Percentiles rank a stretch among this genome's conserved stretches.
phyloP scores from a whole-genome alignment of 2,329 filamentous ascomycete genomes.

The Xylariaceae sp. region DNA sequence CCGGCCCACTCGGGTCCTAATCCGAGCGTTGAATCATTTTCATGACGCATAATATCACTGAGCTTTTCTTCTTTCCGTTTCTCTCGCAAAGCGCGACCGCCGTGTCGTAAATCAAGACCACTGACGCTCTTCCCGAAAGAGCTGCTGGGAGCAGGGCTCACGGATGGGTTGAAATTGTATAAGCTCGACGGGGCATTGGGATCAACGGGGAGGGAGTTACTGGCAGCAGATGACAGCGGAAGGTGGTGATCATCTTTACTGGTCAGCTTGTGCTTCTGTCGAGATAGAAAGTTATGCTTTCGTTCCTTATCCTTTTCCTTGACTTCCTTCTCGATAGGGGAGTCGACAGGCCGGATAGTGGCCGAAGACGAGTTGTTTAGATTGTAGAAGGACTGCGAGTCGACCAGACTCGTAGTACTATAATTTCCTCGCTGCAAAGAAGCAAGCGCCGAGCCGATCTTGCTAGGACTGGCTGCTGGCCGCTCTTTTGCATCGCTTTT shows the following conservation, averaged over 20 bases:
- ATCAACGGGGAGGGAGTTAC: conserved; percentile 70
- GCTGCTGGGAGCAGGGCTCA: conserved; percentile 61
- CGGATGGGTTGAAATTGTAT: conserved; percentile 71
- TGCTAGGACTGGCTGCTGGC: conserved; percentile 65
- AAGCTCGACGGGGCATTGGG: conserved; percentile 68
- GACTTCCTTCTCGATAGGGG: conserved; percentile 40
- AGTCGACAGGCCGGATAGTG: conserved; percentile 63
- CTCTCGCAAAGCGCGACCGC: conserved; percentile 68
- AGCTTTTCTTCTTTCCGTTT: conserved; percentile 71
- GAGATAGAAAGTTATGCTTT: conserved; percentile 72
- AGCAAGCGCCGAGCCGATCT: conserved; percentile 61
- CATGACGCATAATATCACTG: conserved; percentile 38
- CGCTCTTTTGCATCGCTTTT: conserved; percentile 63
- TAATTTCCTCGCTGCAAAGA: conserved; percentile 61
- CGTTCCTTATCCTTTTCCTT: conserved; percentile 66
- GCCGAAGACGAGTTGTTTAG: conserved; percentile 71
- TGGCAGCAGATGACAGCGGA: conserved; percentile 68
- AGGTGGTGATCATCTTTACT: conserved; percentile 68
- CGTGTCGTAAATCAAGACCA: conserved; percentile 71
- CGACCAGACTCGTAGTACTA: conserved; percentile 65
- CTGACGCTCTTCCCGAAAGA: conserved; percentile 79
- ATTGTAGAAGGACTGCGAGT: conserved; percentile 65
- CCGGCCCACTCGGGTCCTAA: conserved; percentile 47
- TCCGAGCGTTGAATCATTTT: conserved; percentile 45
- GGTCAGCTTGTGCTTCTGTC: conserved; percentile 71